A percentile compares a stretch with the other conserved stretches of the same genome.
Conservation (phyloP, 768 basidiomycete genomes). For the Termitomyces sp. region DNA sequence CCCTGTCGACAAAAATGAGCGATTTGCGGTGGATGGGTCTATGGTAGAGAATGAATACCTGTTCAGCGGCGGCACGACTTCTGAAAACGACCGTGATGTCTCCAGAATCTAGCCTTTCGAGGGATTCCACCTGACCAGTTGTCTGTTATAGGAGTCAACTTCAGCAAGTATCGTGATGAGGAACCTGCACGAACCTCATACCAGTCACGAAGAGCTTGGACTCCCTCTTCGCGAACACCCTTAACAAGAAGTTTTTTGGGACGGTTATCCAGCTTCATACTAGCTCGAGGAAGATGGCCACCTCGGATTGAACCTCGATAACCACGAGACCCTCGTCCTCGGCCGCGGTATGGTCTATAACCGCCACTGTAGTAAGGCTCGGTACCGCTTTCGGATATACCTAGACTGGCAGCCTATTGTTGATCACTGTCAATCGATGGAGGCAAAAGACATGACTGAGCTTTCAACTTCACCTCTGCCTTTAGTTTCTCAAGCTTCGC, state of each 20-base stretch:
- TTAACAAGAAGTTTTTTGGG: slow-evolving; percentile 78
- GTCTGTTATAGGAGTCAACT: slow-evolving; percentile 36
- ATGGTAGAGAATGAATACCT: slow-evolving; percentile 37
- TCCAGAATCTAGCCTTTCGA: slow-evolving; percentile 51
- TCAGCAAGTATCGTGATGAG: neutral
- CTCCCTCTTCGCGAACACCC: slow-evolving; percentile 48
- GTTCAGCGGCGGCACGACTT: slow-evolving; percentile 71
- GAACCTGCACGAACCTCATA: slow-evolving; percentile 60
- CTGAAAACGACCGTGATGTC: slow-evolving; percentile 68
- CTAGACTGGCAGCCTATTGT: slow-evolving; percentile 68
- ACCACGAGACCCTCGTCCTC: slow-evolving; percentile 56
- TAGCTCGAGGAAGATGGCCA: slow-evolving; percentile 54
- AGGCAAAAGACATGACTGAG: neutral
- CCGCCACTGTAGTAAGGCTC: slow-evolving; percentile 32
- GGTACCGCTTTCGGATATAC: slow-evolving; percentile 52
- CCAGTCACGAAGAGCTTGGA: slow-evolving; percentile 74
- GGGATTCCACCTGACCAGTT: slow-evolving; percentile 65
- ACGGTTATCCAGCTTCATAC: slow-evolving; percentile 89
- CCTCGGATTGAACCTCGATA: slow-evolving; percentile 66
- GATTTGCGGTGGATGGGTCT: neutral
- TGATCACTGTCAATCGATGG: neutral
- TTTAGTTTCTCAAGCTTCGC: slow-evolving; percentile 74
- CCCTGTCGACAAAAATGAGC: slow-evolving; percentile 41
- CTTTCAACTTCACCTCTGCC: slow-evolving; percentile 58
- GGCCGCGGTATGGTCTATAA: slow-evolving; percentile 71